phyloP scores from a whole-genome alignment of 2,329 filamentous ascomycete species.

The Amauroascus verrucosus region DNA sequence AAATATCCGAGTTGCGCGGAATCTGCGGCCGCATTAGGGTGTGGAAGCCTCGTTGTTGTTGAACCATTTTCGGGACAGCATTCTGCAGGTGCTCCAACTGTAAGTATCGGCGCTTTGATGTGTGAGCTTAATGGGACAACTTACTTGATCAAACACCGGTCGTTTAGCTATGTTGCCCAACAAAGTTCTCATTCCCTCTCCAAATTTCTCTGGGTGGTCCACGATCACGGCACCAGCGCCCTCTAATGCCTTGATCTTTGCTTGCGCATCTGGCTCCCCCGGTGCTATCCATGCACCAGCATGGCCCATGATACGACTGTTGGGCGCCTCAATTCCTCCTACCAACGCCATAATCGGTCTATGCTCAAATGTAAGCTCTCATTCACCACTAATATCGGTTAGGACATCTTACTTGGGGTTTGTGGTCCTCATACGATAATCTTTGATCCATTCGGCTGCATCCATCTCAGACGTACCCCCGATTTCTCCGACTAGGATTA shows the following conservation, averaged over 20 bases:
- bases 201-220: conserved; percentile 66
- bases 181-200: conserved; percentile 54
- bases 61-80: conserved; percentile 17
- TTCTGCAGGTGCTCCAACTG: conserved; percentile 7
- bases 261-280: conserved; percentile 53
- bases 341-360: conserved; percentile 65
- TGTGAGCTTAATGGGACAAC: conserved; percentile 3
- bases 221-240: conserved; percentile 59
- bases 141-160: conserved; percentile 20
- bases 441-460: conserved; percentile 62
- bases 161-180: conserved; percentile 37
- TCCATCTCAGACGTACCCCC: conserved; percentile 60
- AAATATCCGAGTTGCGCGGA: background rate
- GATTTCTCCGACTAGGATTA: conserved; percentile 62
- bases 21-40: conserved; percentile 28
- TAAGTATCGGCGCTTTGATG: background rate
- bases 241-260: conserved; percentile 59
- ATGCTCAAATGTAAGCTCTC: conserved; percentile 16
- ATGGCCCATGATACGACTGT: conserved; percentile 64
- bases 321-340: conserved; percentile 54
- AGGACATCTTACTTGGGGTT: conserved; percentile 49
- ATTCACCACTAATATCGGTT: background rate
- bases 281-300: conserved; percentile 61
- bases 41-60: conserved; percentile 47
- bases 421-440: conserved; percentile 48